Evolutionary conservation across 2,329 filamentous ascomycete genomes (phyloP).

Genomic region (Alternaria solani): DNA sequence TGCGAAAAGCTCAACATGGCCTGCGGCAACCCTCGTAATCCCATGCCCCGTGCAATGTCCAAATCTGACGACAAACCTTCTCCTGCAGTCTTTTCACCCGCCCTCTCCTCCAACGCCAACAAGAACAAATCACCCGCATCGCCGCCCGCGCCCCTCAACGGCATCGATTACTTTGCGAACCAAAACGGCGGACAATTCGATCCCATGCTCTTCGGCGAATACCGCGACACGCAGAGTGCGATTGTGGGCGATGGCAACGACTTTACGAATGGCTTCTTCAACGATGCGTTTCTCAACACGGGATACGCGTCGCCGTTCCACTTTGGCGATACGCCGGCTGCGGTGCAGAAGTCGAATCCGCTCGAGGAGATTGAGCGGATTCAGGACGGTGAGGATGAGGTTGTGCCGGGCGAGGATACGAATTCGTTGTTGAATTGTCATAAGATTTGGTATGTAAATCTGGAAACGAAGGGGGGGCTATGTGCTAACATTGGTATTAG

Average conservation of each 20-base stretch:
- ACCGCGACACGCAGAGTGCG: constrained; percentile 87
- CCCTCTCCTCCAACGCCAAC: background rate
- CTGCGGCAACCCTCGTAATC: constrained; percentile 63
- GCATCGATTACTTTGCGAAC: constrained; percentile 77
- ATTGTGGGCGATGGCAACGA: constrained; percentile 69
- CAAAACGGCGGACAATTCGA: constrained; percentile 90
- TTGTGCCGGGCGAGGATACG: constrained; percentile 67
- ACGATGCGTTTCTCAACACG: constrained; percentile 77
- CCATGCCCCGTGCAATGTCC: constrained; percentile 60
- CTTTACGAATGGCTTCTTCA: constrained; percentile 73
- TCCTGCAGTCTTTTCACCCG: constrained; percentile 42
- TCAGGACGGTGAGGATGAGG: constrained; percentile 73
- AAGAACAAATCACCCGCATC: constrained; percentile 39
- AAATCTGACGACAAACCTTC: constrained; percentile 52
- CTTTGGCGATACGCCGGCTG: constrained; percentile 58
- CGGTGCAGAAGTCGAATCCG: constrained; percentile 66
- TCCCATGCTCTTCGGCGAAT: constrained; percentile 88
- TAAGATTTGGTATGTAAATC: constrained; percentile 82
- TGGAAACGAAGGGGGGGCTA: background rate
- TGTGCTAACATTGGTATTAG: constrained; percentile 60
- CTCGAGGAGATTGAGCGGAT: constrained; percentile 79
- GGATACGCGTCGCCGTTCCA: constrained; percentile 87
- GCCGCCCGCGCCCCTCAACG: constrained; percentile 58
- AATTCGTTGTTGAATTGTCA: constrained; percentile 80
- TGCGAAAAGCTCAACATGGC: constrained; percentile 65